Percentiles rank a stretch among this genome's conserved stretches.
phyloP scores from a whole-genome alignment of 306 rosid species.

The Malus orientalis region DNA sequence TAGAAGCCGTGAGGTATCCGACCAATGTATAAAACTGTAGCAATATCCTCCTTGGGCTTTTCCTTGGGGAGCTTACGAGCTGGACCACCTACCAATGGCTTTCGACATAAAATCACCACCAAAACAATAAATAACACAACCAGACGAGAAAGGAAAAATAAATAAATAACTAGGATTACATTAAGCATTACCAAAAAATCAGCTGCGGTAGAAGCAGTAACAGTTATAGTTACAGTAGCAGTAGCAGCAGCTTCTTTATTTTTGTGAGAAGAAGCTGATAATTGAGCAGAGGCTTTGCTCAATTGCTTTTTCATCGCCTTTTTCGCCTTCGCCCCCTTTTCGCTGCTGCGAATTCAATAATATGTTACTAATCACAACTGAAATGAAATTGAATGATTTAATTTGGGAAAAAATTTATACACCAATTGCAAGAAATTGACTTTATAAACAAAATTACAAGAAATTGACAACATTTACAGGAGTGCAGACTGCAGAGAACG shows the following conservation, averaged over 20 bases:
- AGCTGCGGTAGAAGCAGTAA: conserved; percentile 7
- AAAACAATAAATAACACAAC: not conserved
- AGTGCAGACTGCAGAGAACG: not conserved
- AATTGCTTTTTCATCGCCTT: conserved; percentile 69
- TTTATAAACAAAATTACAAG: too few species aligned
- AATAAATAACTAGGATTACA: not conserved
- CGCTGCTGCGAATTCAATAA: not conserved
- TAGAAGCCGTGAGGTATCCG: conserved; percentile 74
- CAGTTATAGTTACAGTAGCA: not conserved
- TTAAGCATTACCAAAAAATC: conserved; percentile 59
- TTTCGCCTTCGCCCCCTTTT: conserved; percentile 73
- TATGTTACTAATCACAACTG: not conserved
- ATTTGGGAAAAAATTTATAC: not conserved
- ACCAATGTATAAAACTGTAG: conserved; percentile 52
- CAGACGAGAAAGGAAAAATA: not conserved
- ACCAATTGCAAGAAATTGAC: not conserved
- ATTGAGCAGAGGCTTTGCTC: conserved; percentile 30
- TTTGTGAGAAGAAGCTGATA: conserved; percentile 9
- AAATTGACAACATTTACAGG: not conserved
- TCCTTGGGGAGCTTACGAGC: conserved; percentile 37
- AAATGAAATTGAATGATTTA: too few species aligned
- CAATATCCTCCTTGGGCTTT: conserved; percentile 33
- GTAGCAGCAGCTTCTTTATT: conserved; percentile 17
- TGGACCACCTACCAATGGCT: conserved; percentile 80
- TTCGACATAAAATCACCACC: not conserved